A percentile compares a stretch with the other conserved stretches of the same genome.
These are phyloP conservation scores for Ophiostoma ips DNA, from an alignment of 2,329 filamentous ascomycete species.

Conservation along the genomic window DNA sequence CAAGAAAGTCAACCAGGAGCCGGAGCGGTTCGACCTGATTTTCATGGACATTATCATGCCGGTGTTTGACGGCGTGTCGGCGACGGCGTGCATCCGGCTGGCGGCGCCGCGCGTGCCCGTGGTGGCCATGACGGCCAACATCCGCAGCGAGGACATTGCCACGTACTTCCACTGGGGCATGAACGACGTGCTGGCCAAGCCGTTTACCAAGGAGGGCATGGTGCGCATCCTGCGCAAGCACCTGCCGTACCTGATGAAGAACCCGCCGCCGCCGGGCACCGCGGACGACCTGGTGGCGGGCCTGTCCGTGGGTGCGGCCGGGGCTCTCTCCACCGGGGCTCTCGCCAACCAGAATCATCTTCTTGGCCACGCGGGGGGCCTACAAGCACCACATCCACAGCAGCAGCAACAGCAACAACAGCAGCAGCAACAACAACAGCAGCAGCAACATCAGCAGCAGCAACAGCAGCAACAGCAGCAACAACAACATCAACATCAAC, in stretches of 20 bases:
- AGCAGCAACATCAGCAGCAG: too few species aligned
- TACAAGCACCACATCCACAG: too few species aligned
- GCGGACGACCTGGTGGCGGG: constrained; percentile 27
- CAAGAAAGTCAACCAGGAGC: constrained; percentile 54
- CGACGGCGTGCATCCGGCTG: constrained; percentile 83
- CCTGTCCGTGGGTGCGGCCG: not conserved
- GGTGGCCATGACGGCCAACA: constrained; percentile 98
- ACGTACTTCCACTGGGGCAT: constrained; percentile 97
- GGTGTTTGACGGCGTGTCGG: constrained; percentile 84
- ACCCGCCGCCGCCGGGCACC: constrained; percentile 27
- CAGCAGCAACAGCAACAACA: too few species aligned
- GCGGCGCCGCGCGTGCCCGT: constrained; percentile 73
- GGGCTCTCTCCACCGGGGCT: too few species aligned
- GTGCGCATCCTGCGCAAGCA: constrained; percentile 79
- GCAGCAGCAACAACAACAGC: too few species aligned
- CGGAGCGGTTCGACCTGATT: constrained; percentile 48
- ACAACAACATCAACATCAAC: too few species aligned
- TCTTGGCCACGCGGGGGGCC: too few species aligned
- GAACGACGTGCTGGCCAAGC: constrained; percentile 94
- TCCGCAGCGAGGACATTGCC: constrained; percentile 87
- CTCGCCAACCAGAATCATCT: too few species aligned
- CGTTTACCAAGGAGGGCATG: constrained; percentile 82
- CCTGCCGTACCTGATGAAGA: constrained; percentile 67
- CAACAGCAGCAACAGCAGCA: too few species aligned
- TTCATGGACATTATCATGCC: constrained; percentile 98